Evolutionary conservation across 2,329 filamentous ascomycete species (phyloP).

Genomic region (Penicillium sp.): DNA sequence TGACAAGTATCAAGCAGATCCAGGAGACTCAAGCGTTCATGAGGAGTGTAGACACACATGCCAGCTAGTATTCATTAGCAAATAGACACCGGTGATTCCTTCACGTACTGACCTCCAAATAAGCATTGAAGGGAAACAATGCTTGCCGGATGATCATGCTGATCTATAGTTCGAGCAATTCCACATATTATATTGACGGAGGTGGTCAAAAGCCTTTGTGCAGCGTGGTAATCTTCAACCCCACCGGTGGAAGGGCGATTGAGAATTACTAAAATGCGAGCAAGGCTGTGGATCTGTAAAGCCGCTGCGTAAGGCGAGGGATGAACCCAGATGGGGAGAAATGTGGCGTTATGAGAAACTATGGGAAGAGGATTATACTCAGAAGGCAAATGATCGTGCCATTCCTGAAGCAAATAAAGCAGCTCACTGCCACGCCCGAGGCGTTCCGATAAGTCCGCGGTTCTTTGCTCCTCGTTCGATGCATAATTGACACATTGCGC

Average conservation of each 20-base stretch:
- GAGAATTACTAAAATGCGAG: slow-evolving; percentile 53
- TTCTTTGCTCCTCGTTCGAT: slow-evolving; percentile 50
- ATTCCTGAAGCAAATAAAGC: slow-evolving; percentile 51
- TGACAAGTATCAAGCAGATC: slow-evolving; percentile 24
- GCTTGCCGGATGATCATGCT: slow-evolving; percentile 20
- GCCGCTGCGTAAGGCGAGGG: slow-evolving; percentile 50
- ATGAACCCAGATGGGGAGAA: slow-evolving; percentile 53
- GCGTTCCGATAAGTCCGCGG: slow-evolving; percentile 42
- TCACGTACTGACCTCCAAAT: slow-evolving; percentile 23
- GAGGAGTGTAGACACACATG: slow-evolving; percentile 23
- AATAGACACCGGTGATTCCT: neutral
- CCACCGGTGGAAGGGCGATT: slow-evolving; percentile 53
- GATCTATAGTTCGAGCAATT: slow-evolving; percentile 22
- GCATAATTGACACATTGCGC: slow-evolving; percentile 59
- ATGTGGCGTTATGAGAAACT: slow-evolving; percentile 29
- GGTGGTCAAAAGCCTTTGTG: slow-evolving; percentile 20
- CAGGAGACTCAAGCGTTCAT: slow-evolving; percentile 23
- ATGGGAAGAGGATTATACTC: slow-evolving; percentile 45
- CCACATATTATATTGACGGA: slow-evolving; percentile 29
- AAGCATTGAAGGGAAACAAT: slow-evolving; percentile 26
- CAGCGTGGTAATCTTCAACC: slow-evolving; percentile 45
- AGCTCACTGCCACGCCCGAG: slow-evolving; percentile 49
- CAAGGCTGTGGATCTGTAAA: slow-evolving; percentile 54
- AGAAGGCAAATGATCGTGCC: slow-evolving; percentile 44
- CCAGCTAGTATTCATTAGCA: slow-evolving; percentile 16